Conservation (phyloP, 805 yeast species). For the Metschnikowia santaceciliae region DNA sequence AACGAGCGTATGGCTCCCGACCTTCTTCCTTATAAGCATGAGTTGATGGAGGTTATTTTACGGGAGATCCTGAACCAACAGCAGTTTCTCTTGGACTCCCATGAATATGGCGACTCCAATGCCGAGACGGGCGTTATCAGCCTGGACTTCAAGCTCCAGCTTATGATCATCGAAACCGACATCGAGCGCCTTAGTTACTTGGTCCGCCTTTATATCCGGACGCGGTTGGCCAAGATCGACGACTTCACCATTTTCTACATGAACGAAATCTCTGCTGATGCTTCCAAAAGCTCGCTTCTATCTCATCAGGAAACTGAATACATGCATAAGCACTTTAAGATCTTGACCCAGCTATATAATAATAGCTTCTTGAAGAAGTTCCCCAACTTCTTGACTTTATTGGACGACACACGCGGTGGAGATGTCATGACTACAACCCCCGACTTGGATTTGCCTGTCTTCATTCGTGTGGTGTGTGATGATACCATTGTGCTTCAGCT, state of each 20-base stretch:
- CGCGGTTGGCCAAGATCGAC: constrained; percentile 75
- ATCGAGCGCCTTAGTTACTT: constrained; percentile 81
- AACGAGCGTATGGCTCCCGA: constrained; percentile 87
- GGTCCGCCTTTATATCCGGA: constrained; percentile 74
- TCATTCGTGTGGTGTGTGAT: constrained; percentile 52
- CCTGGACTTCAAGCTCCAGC: constrained; percentile 66
- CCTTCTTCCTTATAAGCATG: constrained; percentile 67
- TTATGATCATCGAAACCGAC: constrained; percentile 87
- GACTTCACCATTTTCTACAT: constrained; percentile 58
- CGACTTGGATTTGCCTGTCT: constrained; percentile 71
- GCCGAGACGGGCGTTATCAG: constrained; percentile 19
- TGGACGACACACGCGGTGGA: constrained; percentile 65
- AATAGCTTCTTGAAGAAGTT: constrained; percentile 60
- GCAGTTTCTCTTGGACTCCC: constrained; percentile 70
- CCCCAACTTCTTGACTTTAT: constrained; percentile 64
- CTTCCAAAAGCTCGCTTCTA: constrained; percentile 23
- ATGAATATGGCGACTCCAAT: constrained; percentile 64
- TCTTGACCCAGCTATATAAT: constrained; percentile 63
- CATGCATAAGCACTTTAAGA: constrained; percentile 61
- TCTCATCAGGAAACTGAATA: constrained; percentile 61
- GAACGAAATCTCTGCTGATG: constrained; percentile 22
- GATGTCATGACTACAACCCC: constrained; percentile 79
- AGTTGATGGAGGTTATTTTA: constrained; percentile 55
- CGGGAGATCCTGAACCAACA: constrained; percentile 63
- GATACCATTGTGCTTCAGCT: constrained; percentile 25